Conservation (phyloP, 2,329 filamentous ascomycete genomes). For the Botrytis deweyae region DNA sequence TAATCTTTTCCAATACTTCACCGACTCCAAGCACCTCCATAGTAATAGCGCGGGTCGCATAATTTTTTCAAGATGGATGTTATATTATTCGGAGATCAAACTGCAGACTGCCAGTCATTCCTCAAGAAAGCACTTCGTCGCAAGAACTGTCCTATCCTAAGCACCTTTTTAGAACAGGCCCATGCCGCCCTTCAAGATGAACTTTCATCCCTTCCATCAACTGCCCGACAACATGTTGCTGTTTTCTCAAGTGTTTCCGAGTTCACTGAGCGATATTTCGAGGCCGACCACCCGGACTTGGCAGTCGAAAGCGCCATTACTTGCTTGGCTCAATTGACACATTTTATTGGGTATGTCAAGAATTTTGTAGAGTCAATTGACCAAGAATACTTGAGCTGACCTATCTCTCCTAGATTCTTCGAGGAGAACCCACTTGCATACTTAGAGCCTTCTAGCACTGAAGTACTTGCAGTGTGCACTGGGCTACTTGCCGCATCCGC, state of each 20-base stretch:
- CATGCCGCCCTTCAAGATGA: slow-evolving; percentile 59
- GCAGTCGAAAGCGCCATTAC: slow-evolving; percentile 64
- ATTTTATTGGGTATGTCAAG: slow-evolving; percentile 63
- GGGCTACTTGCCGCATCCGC: slow-evolving; percentile 39
- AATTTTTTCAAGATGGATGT: slow-evolving; percentile 30
- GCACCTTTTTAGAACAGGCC: slow-evolving; percentile 56
- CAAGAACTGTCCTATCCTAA: slow-evolving; percentile 29
- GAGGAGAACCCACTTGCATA: slow-evolving; percentile 19
- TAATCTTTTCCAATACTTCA: slow-evolving; percentile 1
- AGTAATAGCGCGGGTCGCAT: slow-evolving; percentile 20
- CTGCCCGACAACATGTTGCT: slow-evolving; percentile 58
- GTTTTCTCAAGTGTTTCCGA: slow-evolving; percentile 62
- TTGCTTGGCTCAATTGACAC: slow-evolving; percentile 62
- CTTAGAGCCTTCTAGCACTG: slow-evolving; percentile 14
- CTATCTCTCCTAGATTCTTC: slow-evolving; percentile 14
- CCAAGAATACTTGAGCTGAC: background rate
- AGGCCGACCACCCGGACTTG: slow-evolving; percentile 55
- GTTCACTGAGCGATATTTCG: slow-evolving; percentile 63
- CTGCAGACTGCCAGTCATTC: slow-evolving; percentile 28
- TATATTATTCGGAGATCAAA: slow-evolving; percentile 31
- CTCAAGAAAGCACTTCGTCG: slow-evolving; percentile 26
- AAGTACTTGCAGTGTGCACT: slow-evolving; percentile 34
- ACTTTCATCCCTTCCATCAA: slow-evolving; percentile 54
- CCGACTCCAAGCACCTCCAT: background rate
- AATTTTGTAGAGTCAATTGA: background rate